These are phyloP conservation scores for Posidonia oceanica DNA, from an alignment of 116 monocot species.

Conservation along the genomic window DNA sequence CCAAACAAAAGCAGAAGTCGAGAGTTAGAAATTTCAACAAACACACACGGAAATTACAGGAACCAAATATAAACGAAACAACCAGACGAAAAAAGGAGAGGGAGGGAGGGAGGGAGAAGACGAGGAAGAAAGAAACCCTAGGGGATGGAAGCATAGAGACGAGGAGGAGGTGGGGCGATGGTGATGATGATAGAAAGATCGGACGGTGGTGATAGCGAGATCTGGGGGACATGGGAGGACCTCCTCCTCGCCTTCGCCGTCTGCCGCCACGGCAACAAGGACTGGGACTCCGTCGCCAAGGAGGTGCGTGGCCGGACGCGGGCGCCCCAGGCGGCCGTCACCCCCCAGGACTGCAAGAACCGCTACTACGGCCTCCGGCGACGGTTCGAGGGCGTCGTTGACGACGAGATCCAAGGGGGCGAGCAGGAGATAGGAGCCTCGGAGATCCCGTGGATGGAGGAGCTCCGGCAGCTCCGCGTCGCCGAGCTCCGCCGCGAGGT, in stretches of 20 bases:
- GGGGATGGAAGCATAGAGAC: background rate
- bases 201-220: conserved; percentile 29
- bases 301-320: conserved; percentile 39
- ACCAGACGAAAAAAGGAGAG: background rate
- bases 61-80: too few species aligned
- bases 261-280: conserved; percentile 48
- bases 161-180: background rate
- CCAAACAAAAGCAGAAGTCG: too few species aligned
- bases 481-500: conserved; percentile 89
- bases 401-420: conserved; percentile 22
- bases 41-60: too few species aligned
- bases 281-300: conserved; percentile 73
- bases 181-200: conserved; percentile 25
- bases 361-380: conserved; percentile 34
- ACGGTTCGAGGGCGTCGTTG: conserved; percentile 26
- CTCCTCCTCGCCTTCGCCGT: conserved; percentile 76
- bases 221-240: conserved; percentile 97
- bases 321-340: conserved; percentile 21
- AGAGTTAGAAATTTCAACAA: too few species aligned
- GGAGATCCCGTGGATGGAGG: conserved; percentile 58
- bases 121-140: background rate
- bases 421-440: background rate
- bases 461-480: conserved; percentile 64
- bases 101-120: background rate
- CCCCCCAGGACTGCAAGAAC: conserved; percentile 32